Evolutionary conservation across 1,139 yeast genomes (phyloP).

Genomic region (Hemisphaericaspora lyxosophila): DNA sequence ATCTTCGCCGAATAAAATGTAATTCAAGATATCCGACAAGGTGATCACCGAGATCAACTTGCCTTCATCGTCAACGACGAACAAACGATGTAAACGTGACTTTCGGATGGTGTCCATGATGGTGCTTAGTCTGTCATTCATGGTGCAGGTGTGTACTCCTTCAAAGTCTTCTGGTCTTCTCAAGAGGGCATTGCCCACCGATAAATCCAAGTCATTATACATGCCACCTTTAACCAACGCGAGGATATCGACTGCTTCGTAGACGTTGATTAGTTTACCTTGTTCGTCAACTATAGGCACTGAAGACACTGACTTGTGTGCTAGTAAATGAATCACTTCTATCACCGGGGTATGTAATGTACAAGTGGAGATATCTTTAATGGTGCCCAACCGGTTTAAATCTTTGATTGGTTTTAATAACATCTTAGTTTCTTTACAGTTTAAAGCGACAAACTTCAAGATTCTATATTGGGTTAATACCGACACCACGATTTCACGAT

Average conservation of each 20-base stretch:
- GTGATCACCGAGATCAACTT: conserved; percentile 81
- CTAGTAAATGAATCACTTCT: conserved; percentile 83
- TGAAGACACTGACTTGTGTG: conserved; percentile 80
- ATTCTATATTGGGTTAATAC: conserved; percentile 97
- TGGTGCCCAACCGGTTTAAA: conserved; percentile 60
- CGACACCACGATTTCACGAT: conserved; percentile 89
- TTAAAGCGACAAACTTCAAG: conserved; percentile 89
- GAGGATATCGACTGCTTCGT: conserved; percentile 93
- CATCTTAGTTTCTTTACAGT: conserved; percentile 92
- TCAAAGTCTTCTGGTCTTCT: conserved; percentile 95
- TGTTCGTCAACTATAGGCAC: conserved; percentile 88
- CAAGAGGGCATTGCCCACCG: conserved; percentile 95
- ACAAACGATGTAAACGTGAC: conserved; percentile 86
- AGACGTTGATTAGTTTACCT: conserved; percentile 78
- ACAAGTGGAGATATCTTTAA: conserved; percentile 68
- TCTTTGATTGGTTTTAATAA: conserved; percentile 73
- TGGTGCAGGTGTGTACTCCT: conserved; percentile 95
- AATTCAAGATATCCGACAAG: conserved; percentile 85
- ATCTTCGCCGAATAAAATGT: conserved; percentile 70
- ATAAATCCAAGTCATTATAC: conserved; percentile 83
- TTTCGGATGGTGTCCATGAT: conserved; percentile 93
- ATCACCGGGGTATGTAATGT: conserved; percentile 91
- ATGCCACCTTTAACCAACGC: conserved; percentile 93
- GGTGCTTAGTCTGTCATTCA: conserved; percentile 82
- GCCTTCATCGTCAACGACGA: conserved; percentile 85